A percentile compares a stretch with the other conserved stretches of the same genome.
These are phyloP conservation scores for Ceratocystis diversiconidia DNA, from an alignment of 2,329 filamentous ascomycete genomes.

Conservation along the genomic window DNA sequence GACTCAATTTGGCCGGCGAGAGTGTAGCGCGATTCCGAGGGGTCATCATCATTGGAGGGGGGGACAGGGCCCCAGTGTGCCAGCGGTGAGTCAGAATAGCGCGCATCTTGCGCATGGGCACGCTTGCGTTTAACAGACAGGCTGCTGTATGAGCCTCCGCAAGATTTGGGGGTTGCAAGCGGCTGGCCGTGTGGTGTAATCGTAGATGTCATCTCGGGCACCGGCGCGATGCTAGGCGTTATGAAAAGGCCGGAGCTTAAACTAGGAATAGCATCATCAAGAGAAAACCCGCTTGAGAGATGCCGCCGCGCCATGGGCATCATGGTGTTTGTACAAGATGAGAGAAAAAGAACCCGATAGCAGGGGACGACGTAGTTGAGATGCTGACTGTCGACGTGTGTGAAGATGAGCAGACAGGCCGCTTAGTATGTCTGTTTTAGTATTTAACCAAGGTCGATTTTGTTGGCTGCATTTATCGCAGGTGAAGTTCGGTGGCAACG, in stretches of 20 bases:
- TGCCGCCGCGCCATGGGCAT: constrained; percentile 8
- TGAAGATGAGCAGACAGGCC: no score
- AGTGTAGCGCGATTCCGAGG: constrained; percentile 26
- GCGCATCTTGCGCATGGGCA: background rate
- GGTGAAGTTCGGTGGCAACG: background rate
- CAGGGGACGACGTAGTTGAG: background rate
- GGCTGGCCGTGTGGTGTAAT: background rate
- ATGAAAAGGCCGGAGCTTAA: constrained; percentile 2
- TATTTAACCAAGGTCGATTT: background rate
- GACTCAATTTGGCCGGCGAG: constrained; percentile 34
- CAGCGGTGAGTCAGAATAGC: background rate
- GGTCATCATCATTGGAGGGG: constrained; percentile 4
- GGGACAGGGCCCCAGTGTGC: background rate
- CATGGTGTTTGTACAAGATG: background rate
- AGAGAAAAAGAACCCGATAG: no score
- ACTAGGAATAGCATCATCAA: constrained; percentile 8
- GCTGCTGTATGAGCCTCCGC: background rate
- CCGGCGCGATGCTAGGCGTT: background rate
- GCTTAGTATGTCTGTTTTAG: background rate
- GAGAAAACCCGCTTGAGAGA: constrained; percentile 6
- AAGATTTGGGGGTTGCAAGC: background rate
- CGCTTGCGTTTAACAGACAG: constrained; percentile 10
- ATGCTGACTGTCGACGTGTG: no score
- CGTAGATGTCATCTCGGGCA: background rate
- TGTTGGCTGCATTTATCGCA: background rate